Evolutionary conservation across 2,329 filamentous ascomycete species (phyloP), one percentile per base, ranked within the genome.

Genomic region (Nemania sp.): DNA sequence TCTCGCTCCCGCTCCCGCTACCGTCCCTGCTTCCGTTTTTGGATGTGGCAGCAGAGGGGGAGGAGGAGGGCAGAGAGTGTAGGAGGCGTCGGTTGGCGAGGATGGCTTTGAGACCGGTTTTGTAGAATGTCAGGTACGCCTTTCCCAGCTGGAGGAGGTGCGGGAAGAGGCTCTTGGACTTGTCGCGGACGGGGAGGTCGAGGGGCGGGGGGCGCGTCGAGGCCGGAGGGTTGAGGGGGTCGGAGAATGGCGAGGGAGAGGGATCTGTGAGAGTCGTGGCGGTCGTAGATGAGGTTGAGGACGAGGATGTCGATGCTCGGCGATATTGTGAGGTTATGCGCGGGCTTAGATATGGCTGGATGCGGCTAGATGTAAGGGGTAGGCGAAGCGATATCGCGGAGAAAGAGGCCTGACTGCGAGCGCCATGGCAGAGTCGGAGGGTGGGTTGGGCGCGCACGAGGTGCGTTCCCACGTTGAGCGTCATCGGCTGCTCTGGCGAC

Each of bases 71-170:
- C 54, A 60, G 18, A 69, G 78, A 75, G 53, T 77, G 75, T 13
- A 88, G 73, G 11, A 82, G 80, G 20, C 78, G 72, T 49, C 84
- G 81, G 67, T 96, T 97, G 60, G 80, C 77, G 73, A 86, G 87
- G 53, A 96, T 87, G 68, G 89, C 87, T 71, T 87, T 87, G 34
- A 97, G 77, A 17, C 93, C 94, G 1, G 86, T 83, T 77, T 95
- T 96, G 86, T 97, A 98, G 83, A 98, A 98, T 37, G 76, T 76
- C 10, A 90, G 75, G 76, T 96, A 97, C 53, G 90, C 86, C 73
- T 90, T 89, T 64, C 91, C 94, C 29, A 88, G 77, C 45, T 77
- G 73, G 70, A 85, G 84, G 63, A 85, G 79, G 77, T 90, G 84
- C 17, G 75, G 75, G 57, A 84, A 72, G 18, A 78, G 71, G 29